These are phyloP conservation scores for Athelia psychrophila DNA, from an alignment of 1,284 basidiomycete genomes.

Conservation along the genomic window DNA sequence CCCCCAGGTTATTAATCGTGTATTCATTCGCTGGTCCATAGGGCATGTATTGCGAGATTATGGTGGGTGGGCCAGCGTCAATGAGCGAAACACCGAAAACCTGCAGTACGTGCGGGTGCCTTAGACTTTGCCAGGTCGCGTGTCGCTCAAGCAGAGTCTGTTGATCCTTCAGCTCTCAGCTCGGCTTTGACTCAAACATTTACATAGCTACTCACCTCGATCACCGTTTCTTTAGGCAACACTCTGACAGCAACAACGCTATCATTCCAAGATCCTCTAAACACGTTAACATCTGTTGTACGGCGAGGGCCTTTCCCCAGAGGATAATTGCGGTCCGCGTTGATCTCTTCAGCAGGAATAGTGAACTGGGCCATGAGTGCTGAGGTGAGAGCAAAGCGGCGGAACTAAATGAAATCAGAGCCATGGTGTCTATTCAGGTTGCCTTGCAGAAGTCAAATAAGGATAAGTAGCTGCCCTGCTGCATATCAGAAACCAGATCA, in stretches of 20 bases:
- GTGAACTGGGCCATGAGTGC: background rate
- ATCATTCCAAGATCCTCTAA: conserved; percentile 16
- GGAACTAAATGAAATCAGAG: background rate
- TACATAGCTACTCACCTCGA: conserved; percentile 9
- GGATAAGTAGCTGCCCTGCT: too few species aligned
- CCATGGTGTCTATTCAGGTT: too few species aligned
- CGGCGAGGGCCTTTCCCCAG: conserved; percentile 2
- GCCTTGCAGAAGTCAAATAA: too few species aligned
- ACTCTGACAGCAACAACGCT: conserved; percentile 19
- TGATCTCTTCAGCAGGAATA: background rate
- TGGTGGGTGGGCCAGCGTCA: conserved; percentile 17
- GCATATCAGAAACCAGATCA: too few species aligned
- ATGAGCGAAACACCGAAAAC: conserved; percentile 17
- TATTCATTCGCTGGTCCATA: conserved; percentile 18
- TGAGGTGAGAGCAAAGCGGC: background rate
- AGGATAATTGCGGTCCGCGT: conserved; percentile 4
- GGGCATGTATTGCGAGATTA: conserved; percentile 15
- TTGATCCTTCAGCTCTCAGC: background rate
- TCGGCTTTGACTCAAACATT: too few species aligned
- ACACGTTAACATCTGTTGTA: conserved; percentile 6
- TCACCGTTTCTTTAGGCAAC: conserved; percentile 13
- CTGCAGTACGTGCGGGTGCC: conserved; percentile 18
- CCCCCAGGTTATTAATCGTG: conserved; percentile 11
- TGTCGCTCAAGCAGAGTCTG: conserved; percentile 14
- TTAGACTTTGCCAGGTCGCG: conserved; percentile 15